phyloP scores from a whole-genome alignment of 305 asterid species.

The Fraxinus baroniana region DNA sequence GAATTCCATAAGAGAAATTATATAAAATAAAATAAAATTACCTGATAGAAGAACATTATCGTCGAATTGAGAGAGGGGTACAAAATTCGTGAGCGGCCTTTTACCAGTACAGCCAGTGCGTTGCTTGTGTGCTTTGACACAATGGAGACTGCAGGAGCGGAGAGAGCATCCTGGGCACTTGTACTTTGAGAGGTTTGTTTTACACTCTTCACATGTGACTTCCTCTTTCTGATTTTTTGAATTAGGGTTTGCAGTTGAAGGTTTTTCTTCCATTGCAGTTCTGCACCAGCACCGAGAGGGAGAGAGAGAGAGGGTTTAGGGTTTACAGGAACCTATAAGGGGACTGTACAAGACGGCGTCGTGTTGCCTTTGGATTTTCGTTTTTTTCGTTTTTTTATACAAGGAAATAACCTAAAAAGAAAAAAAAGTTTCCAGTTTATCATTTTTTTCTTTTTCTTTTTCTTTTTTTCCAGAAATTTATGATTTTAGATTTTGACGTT shows the following conservation, averaged over 20 bases:
- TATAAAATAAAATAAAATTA: background rate
- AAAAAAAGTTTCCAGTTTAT: too few relatives aligned
- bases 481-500: too few relatives aligned
- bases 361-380: too few relatives aligned
- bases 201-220: conserved; percentile 66
- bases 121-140: conserved; percentile 82
- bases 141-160: conserved; percentile 83
- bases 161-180: conserved; percentile 83
- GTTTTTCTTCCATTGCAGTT: conserved; percentile 36
- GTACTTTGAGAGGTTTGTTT: conserved; percentile 62
- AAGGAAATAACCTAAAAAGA: too few relatives aligned
- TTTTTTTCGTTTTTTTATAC: too few relatives aligned
- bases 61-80: conserved; percentile 67
- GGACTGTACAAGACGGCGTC: too few relatives aligned
- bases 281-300: background rate
- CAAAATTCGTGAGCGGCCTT: conserved; percentile 44
- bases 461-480: too few relatives aligned
- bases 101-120: conserved; percentile 76
- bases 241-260: conserved; percentile 19
- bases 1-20: background rate
- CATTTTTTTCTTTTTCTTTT: too few relatives aligned
- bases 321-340: background rate
- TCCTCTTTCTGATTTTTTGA: background rate
- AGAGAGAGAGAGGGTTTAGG: conserved; percentile 17
- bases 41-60: conserved; percentile 78